Evolutionary conservation across 2,329 filamentous ascomycete genomes (phyloP), one percentile per base, ranked within the genome.

Genomic region (Botrytis medusae): DNA sequence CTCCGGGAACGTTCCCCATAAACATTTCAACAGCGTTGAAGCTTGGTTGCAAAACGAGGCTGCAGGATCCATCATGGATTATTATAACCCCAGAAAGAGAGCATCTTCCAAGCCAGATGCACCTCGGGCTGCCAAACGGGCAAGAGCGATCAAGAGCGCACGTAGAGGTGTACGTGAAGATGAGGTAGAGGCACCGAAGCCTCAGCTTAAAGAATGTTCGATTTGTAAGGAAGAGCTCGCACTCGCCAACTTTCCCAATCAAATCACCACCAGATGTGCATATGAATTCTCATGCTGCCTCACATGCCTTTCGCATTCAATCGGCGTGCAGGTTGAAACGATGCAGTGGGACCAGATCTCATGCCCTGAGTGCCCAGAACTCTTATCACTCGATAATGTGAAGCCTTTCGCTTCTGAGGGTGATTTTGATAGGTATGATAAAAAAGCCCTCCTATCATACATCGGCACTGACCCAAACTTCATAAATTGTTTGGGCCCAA

Each of bases 301-400:
- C 22, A 10, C 8, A 29, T 78, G 77, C 44, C 14, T 77, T 4
- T 67, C 71, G 2, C 25, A 42, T 20, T 57, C 18, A 32, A 68
- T 78, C 6, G 68, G 74, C 5, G n/a, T 42, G 2, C 74, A 77
- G 9, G 76, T 78, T 46, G 46, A 48, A 32, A 59, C 72, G 8
- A 44, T 59, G 10, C 73, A 81, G 2, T 85, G 84, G 83, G 83
- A 84, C 48, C 82, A 85, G 16, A 83, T 89, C 59, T 81, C 80
- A 62, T 90, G 88, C 69, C 87, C 87, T 0, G 84, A 87, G 68
- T 90, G 88, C 75, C 76, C 82, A 4, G 81, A 80, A 40, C 75
- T 77, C 0, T 80, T 90, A 2, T 77, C 81, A 14, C 84, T 32
- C 80, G 37, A 46, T 8, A 37, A 69, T 9, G 71, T 72, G 10